Base-by-base conservation (phyloP, 2,329 filamentous ascomycete genomes). In the Phaeoacremonium minimum region DNA sequence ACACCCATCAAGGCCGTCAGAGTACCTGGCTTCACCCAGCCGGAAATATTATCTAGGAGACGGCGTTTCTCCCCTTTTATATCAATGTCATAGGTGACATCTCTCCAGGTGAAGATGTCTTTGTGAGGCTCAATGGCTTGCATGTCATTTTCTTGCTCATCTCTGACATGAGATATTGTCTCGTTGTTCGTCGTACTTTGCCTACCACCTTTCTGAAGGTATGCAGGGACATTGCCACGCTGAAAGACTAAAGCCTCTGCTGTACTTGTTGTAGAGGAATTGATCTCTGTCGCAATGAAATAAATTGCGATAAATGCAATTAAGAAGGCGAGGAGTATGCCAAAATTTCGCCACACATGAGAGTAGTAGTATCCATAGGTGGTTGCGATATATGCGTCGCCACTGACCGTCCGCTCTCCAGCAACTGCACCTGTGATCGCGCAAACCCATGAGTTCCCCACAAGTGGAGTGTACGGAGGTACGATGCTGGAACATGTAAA, bases 21-120 rank as follows among this genome's bases (percentile, higher is more conserved):
- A 2, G 86, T 94, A 18, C 89, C 89, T 0, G 89, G 89, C 57
- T 90, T 90, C 38, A 95, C 87, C 85, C 87, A 95, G 6, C 89
- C 89, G 47, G 86, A 79, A 2, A 95, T 85, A 38, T 89, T 67
- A 46, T 95, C 82, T 35, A 95, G 62, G 42, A 95, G 56, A 14
- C 83, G 74, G n/a, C 87, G 76, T 1, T 71, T 63, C 45, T 87
- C 76, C 2, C 71, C 71, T 61, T 93, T 93, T 61, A 94, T 85
- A 47, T 83, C 75, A 45, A 80, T 73, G 15, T 79, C 71, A 38
- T 75, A 94, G 45, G 80, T 82, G 1, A 93, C 81, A 47, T 89
- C 72, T 37, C 77, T 71, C 87, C 87, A 94, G 28, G 85, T 84
- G 58, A 93, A 91, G 37, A 90, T 74, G 22, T 69, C 67, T 4